Base-by-base conservation (phyloP, 768 basidiomycete species). In the Russula sp. region DNA sequence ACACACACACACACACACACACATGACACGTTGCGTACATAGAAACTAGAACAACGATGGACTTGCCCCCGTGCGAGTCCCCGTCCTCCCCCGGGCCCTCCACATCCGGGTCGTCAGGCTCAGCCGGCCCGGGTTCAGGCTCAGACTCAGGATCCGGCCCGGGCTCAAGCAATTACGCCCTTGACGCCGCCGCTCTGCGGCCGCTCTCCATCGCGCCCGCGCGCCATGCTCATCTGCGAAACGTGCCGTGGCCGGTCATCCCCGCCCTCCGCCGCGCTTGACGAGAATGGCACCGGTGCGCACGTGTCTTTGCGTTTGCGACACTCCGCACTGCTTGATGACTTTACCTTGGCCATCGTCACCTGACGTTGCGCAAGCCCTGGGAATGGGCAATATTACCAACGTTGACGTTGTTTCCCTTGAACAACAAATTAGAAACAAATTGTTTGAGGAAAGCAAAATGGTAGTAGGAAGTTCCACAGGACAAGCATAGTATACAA, bases 111-210 rank as follows among this genome's bases (percentile, higher is more conserved):
- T 58, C 51, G 10, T 57, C 55, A 4, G 35, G 34, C 18, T 62
- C 55, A 16, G 37, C 53, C 54, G 47, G 53, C 31, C 40, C 54
- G 16, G 39, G 34, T 4, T 32, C 20, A 27, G 42, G 50, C 7
- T 31, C 52, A 11, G 42, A n/a, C 13, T 59, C 59, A 2, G 31
- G 31, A 6, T 40, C 50, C 4, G 31, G 34, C 1, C 13, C 59
- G 3, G 57, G 57, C 3, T 54, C 58, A 0, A 76, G 67, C 82
- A 71, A 86, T 72, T 52, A 91, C 79, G 11, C 87, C 90, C 70
- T 84, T 86, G 35, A 92, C 88, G 20, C 90, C 90, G 2, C 89
- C 89, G 69, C 89, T 92, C 76, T 90, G 88, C 65, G 90, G 91
- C 68, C 89, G 77, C 44, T 90, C 90, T 3, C 90, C 89, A 72